Base-by-base conservation (phyloP, 768 basidiomycete species). In the Lentinula raphanica region DNA sequence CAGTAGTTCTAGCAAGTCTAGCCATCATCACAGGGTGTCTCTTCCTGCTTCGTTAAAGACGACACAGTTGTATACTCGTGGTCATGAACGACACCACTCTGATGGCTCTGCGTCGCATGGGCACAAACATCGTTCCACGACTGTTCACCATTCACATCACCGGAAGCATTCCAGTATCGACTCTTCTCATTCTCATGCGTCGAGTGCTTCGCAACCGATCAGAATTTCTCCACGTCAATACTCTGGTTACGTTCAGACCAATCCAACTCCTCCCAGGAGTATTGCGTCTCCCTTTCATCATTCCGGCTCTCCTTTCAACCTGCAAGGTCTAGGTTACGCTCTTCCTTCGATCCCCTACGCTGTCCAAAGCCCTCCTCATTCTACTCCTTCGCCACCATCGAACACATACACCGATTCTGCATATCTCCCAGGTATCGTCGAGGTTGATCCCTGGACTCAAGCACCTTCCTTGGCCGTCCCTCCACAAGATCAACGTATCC, bases 301-400 rank as follows among this genome's bases (percentile, higher is more conserved):
- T 15, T 36, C 51, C 25, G 12, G 35, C 23, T 38, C 51, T 25
- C 35, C 51, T 9, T 53, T 36, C 23, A 39, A 53, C 15, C 36
- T 53, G 19, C 51, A 53, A 25, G 25, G 36, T 7, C 28, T 65
- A 53, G 56, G 58, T 21, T 53, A 39, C 49, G 66, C 65, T 6
- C 65, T 63, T 48, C 70, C 69, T 1, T 80, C 64, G 17, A 79
- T 68, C 62, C 79, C 80, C 79, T 80, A 82, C 15, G 70, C 54
- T n/a, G 79, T 39, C 19, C 32, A 23, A 17, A 48, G 29, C 17
- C 27, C 46, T 48, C 15, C 15, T 36, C n/a, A 19, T 27, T 23
- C 23, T 2, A 25, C 36, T 11, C 36, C 49, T 5, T 35, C 31
- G 5, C 29, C 49, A 25, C 49, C 51, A 39, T 23, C 38, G 23